phyloP scores from a whole-genome alignment of 2,329 filamentous ascomycete species.

The Penicillium sp. region DNA sequence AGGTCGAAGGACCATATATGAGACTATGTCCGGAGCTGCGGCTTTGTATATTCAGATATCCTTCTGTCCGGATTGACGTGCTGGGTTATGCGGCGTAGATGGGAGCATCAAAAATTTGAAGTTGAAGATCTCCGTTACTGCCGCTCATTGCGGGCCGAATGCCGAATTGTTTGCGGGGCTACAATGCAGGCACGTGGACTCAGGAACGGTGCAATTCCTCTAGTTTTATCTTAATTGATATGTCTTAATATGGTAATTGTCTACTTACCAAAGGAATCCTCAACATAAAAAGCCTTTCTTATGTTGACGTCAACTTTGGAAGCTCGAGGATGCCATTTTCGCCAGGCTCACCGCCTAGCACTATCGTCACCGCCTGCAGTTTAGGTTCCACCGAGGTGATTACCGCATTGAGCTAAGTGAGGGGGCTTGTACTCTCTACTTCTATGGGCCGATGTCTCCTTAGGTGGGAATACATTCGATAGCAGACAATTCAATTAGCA shows the following conservation, averaged over 20 bases:
- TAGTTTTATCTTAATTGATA: no score
- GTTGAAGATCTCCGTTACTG: conserved; percentile 6
- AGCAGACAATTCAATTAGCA: conserved; percentile 8
- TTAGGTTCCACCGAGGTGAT: conserved; percentile 8
- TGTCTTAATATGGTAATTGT: no score
- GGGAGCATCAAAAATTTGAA: conserved; percentile 28
- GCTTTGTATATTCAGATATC: conserved; percentile 14
- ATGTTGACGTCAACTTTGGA: background rate
- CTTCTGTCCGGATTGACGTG: conserved; percentile 24
- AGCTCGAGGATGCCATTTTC: background rate
- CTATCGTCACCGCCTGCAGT: conserved; percentile 4
- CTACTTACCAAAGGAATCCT: background rate
- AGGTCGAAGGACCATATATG: background rate
- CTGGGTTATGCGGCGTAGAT: conserved; percentile 40
- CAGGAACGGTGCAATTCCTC: background rate
- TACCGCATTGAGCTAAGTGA: conserved; percentile 9
- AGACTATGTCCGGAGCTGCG: background rate
- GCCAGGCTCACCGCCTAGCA: conserved; percentile 6
- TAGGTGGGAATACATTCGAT: background rate
- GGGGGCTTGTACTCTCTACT: background rate
- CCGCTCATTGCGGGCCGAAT: conserved; percentile 1
- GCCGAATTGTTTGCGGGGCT: conserved; percentile 6
- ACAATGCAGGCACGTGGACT: no score
- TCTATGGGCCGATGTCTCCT: background rate
- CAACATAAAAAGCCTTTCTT: no score